Conservation (phyloP, 148 eudicot genomes). For the Diospyros lotus region DNA sequence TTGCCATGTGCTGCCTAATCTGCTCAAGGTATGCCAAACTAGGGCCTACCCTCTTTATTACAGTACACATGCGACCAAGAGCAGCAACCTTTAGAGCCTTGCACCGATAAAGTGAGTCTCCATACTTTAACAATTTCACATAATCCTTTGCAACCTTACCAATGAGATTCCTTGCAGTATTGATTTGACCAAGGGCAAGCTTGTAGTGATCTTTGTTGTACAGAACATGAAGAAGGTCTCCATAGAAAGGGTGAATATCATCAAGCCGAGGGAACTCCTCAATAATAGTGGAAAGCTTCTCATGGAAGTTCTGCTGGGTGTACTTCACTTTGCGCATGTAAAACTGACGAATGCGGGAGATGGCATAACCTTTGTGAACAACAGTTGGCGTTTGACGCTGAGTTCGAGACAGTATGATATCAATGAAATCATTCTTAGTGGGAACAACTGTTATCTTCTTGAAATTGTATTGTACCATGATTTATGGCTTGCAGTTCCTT, state of each 20-base stretch:
- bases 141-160: constrained; percentile 77
- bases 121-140: constrained; percentile 80
- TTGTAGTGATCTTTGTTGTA: constrained; percentile 97
- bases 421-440: constrained; percentile 75
- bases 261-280: constrained; percentile 90
- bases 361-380: constrained; percentile 94
- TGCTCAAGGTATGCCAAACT: constrained; percentile 95
- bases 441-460: constrained; percentile 92
- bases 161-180: constrained; percentile 83
- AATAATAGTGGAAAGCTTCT: constrained; percentile 88
- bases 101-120: constrained; percentile 88
- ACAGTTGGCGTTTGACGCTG: constrained; percentile 88
- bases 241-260: constrained; percentile 91
- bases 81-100: constrained; percentile 93
- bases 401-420: constrained; percentile 84
- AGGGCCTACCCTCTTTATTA: constrained; percentile 69
- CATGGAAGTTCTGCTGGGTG: constrained; percentile 74
- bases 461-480: constrained; percentile 85
- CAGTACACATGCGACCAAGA: constrained; percentile 97
- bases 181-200: constrained; percentile 92
- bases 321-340: constrained; percentile 95
- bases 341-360: constrained; percentile 73
- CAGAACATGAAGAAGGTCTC: constrained; percentile 86
- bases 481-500: constrained; percentile 5
- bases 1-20: constrained; percentile 94